Evolutionary conservation across 768 basidiomycete genomes (phyloP), one percentile per base, ranked within the genome.

Genomic region (Amanita inopinata): DNA sequence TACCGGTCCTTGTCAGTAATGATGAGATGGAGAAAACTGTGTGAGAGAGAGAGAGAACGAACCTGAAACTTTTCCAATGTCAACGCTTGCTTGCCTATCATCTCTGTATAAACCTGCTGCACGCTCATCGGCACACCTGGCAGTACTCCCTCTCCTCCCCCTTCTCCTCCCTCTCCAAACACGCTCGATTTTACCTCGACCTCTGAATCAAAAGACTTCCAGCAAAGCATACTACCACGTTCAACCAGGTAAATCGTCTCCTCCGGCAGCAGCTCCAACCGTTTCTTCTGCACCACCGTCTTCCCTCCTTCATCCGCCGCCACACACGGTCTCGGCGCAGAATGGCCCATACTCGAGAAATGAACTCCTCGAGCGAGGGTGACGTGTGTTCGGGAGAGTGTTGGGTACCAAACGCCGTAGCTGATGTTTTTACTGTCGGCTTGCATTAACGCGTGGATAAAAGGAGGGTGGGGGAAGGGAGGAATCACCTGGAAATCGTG

Each of bases 171-270:
- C 4, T 55, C 49, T 49, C 66, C 57, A 41, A 61, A 38, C 10
- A 57, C 33, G 25, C 59, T 48, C 22, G 61, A 33, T 20, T 63
- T 59, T 9, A 54, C 55, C 0, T 76, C 66, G 11, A 12, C 11
- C n/a, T n/a, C n/a, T n/a, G n/a, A n/a, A n/a, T n/a, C n/a, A n/a
- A 14, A 20, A 11, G 25, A 9, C 54, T 79, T 83, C 75, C 83
- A 91, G 53, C 91, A 91, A 48, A 87, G 84, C 48, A 97, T 63
- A 2, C 83, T 73, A 0, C 96, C 94, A 32, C 93, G 68, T 61
- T 98, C 96, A 33, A 94, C 72, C 23, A 98, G 74, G 65, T 97
- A 98, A 12, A 99, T 70, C 0, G 89, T 78, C 64, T 99, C 96
- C 63, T 99, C 96, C 0, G 96, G 96, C 2, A 99, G 70, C 0